Conservation (phyloP, 345 rosid species). For the Balakata baccata region DNA sequence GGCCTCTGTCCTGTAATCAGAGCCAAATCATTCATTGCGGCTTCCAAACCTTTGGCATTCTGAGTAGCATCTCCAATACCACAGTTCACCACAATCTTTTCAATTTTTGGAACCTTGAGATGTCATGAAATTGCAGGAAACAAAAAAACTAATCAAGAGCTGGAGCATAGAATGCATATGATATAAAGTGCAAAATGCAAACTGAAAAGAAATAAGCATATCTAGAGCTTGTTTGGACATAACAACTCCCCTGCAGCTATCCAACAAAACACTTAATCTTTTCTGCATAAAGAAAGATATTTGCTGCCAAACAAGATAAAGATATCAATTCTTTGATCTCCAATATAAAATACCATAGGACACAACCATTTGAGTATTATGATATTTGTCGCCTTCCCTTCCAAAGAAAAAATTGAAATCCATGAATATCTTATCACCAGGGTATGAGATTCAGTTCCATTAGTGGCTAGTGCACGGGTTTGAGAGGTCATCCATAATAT, state of each 20-base stretch:
- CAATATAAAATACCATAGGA: neutral
- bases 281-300: neutral
- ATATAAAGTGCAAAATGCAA: neutral
- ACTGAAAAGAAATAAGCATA: neutral
- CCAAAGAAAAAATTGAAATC: no score
- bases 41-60: conserved; percentile 85
- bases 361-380: no score
- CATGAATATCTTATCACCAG: no score
- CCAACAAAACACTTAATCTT: neutral
- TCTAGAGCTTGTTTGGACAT: neutral
- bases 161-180: no score
- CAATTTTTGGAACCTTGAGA: conserved; percentile 69
- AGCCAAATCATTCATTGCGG: conserved; percentile 78
- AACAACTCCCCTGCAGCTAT: neutral
- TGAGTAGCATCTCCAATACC: conserved; percentile 96
- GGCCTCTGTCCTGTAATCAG: conserved; percentile 86
- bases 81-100: conserved; percentile 86
- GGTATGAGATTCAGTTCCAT: no score
- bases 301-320: neutral
- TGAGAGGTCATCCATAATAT: no score
- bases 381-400: no score
- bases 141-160: neutral
- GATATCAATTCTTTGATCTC: neutral
- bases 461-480: no score
- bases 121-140: neutral